Percentiles rank a stretch among this genome's conserved stretches.
Evolutionary conservation across 2,329 filamentous ascomycete genomes (phyloP).

Genomic region (Fusarium sp.): DNA sequence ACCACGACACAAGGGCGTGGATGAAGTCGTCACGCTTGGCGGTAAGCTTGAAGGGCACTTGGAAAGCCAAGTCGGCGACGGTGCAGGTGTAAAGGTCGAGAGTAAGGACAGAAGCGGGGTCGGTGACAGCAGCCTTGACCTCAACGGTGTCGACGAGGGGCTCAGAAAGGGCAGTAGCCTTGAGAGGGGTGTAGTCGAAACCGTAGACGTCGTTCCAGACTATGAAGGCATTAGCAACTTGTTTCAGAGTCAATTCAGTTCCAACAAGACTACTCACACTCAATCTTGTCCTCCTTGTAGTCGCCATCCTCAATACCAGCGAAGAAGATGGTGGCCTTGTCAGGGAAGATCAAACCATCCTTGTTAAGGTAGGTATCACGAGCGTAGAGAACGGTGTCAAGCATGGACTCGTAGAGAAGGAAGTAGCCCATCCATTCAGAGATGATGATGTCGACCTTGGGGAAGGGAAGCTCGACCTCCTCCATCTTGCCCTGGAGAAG

Average conservation of each 20-base stretch:
- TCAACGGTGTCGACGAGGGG: constrained; percentile 98
- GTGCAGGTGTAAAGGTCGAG: constrained; percentile 95
- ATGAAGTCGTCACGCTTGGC: constrained; percentile 92
- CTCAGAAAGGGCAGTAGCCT: constrained; percentile 92
- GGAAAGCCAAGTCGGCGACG: constrained; percentile 84
- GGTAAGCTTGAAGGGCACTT: constrained; percentile 77
- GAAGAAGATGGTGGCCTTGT: constrained; percentile 97
- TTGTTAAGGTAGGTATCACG: constrained; percentile 90
- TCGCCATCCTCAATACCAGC: constrained; percentile 98
- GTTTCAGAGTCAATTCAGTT: background rate
- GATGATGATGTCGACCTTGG: constrained; percentile 99
- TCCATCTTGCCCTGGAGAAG: constrained; percentile 99
- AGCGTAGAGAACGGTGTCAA: constrained; percentile 97
- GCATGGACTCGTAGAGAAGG: constrained; percentile 97
- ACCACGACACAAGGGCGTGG: constrained; percentile 97
- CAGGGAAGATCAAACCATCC: constrained; percentile 95
- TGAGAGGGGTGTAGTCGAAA: constrained; percentile 95
- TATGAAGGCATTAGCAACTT: constrained; percentile 51
- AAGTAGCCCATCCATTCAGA: constrained; percentile 99
- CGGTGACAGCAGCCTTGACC: constrained; percentile 95
- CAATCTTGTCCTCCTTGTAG: constrained; percentile 99
- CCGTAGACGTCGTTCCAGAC: constrained; percentile 99
- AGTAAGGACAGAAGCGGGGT: constrained; percentile 84
- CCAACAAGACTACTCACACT: constrained; percentile 74
- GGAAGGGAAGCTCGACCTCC: constrained; percentile 91